Evolutionary conservation across 371 early-diverging fungal genomes (phyloP), one percentile per base, ranked within the genome.

Genomic region (Mycotypha africana): DNA sequence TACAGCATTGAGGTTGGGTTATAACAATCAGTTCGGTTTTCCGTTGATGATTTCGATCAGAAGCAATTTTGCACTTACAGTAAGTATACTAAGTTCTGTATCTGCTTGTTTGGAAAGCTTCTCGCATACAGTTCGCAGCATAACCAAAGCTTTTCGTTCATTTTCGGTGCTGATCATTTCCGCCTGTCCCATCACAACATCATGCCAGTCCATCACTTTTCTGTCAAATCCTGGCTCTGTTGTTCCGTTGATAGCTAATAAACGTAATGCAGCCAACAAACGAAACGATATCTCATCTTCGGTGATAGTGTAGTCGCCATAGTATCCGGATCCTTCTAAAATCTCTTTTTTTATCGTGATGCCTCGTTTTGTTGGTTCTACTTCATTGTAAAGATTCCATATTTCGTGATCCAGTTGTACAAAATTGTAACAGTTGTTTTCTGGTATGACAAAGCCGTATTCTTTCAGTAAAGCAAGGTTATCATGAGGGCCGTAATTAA

Each of bases 401-500:
- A 81, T 65, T 46, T 71, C 73, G 10, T 67, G 46, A 46, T 81
- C 81, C 15, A 81, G 44, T 6, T 51, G 45, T 2, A 76, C 74
- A 45, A 67, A 75, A 38, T 78, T 81, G 47, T 64, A 81, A 10
- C 44, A 57, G 30, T 78, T 81, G 26, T 81, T 81, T 22, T 62
- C 47, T 1, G 70, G 53, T 7, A 76, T 56, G 0, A 78, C 77
- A 55, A 81, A 81, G 0, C 81, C 81, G 30, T 81, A 81, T 49
- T 81, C 81, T 41, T 72, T 69, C 10, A 81, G 47, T 15, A 81
- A 75, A 36, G 78, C 78, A 26, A 65, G 47, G 42, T 81, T 81
- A 35, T 78, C 78, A 38, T 81, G 81, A 3, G 77, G 75, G 0
- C 81, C 81, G 51, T 81, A 81, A 36, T 76, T 76, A 44, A 81